Evolutionary conservation across 441 rosid genomes (phyloP).

Genomic region (Raphanus hybrid): DNA sequence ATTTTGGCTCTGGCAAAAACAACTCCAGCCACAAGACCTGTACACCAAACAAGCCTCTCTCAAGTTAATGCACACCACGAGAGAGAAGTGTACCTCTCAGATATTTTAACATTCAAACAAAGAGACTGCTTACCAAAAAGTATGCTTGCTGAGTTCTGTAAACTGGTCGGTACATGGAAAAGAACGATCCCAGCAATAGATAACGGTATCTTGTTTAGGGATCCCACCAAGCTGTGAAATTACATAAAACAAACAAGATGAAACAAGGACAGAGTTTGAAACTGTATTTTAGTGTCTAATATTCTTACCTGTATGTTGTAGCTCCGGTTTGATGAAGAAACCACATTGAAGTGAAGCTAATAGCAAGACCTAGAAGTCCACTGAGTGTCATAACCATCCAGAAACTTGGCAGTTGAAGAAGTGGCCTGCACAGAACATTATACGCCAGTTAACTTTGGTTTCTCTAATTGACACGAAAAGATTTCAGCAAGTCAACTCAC

Average conservation of each 20-base stretch:
- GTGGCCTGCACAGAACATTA: slow-evolving; percentile 66
- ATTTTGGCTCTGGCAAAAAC: slow-evolving; percentile 92
- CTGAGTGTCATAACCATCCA: slow-evolving; percentile 93
- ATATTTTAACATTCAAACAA: neutral
- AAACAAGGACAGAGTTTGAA: slow-evolving; percentile 9
- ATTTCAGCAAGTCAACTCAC: slow-evolving; percentile 52
- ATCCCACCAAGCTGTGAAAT: slow-evolving; percentile 88
- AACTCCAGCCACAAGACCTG: slow-evolving; percentile 93
- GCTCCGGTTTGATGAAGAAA: slow-evolving; percentile 99
- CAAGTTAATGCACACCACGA: slow-evolving; percentile 9
- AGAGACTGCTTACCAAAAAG: slow-evolving; percentile 69
- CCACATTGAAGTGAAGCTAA: slow-evolving; percentile 99
- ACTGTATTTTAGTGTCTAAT: slow-evolving; percentile 5
- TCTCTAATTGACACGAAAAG: neutral
- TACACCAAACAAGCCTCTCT: slow-evolving; percentile 18
- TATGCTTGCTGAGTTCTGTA: slow-evolving; percentile 93
- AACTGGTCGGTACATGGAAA: slow-evolving; percentile 90
- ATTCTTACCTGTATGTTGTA: slow-evolving; percentile 91
- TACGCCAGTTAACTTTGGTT: slow-evolving; percentile 13
- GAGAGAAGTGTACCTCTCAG: neutral
- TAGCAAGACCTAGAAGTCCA: slow-evolving; percentile 93
- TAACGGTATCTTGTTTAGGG: slow-evolving; percentile 92
- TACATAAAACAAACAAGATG: slow-evolving; percentile 29
- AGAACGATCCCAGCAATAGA: slow-evolving; percentile 86
- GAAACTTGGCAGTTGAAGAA: slow-evolving; percentile 76